Percentiles rank a stretch among this genome's conserved stretches.
phyloP scores from a whole-genome alignment of 1,284 basidiomycete genomes.

The Ustilago curta region DNA sequence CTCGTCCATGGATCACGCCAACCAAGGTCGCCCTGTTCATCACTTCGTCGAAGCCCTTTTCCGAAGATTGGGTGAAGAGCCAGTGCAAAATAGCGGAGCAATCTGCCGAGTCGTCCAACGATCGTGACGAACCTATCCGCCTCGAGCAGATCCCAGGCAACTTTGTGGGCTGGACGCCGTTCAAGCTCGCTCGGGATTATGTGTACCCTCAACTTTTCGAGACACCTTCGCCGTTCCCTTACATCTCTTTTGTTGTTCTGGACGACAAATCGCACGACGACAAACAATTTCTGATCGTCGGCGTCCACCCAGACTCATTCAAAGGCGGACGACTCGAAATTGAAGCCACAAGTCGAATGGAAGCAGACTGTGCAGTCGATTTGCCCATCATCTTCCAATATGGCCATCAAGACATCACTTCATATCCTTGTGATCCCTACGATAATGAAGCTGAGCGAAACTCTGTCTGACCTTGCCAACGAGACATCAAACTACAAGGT shows the following conservation, averaged over 20 bases:
- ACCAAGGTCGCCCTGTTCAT: slow-evolving; percentile 11
- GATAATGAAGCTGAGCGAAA: background rate
- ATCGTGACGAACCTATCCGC: slow-evolving; percentile 2
- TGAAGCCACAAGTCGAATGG: background rate
- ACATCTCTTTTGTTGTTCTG: slow-evolving; percentile 10
- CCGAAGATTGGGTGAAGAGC: slow-evolving; percentile 2
- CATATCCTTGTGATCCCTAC: background rate
- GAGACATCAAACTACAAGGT: too few relatives aligned
- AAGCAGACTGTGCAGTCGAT: background rate
- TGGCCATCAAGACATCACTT: background rate
- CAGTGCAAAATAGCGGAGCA: slow-evolving; percentile 7
- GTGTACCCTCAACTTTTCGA: slow-evolving; percentile 5
- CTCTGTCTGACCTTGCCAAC: too few relatives aligned
- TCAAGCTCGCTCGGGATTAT: slow-evolving; percentile 11
- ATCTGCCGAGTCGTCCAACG: background rate
- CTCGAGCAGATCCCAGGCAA: slow-evolving; percentile 4
- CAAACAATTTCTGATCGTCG: slow-evolving; percentile 1
- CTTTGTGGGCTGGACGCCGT: slow-evolving; percentile 15
- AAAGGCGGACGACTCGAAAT: background rate
- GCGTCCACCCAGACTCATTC: slow-evolving; percentile 3
- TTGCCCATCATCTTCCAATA: background rate
- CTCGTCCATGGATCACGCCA: background rate
- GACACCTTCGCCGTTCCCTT: background rate
- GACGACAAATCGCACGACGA: slow-evolving; percentile 16
- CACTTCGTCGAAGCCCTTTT: slow-evolving; percentile 3